Evolutionary conservation across 2,329 filamentous ascomycete genomes (phyloP).

Genomic region (Leptosphaerulina australis): DNA sequence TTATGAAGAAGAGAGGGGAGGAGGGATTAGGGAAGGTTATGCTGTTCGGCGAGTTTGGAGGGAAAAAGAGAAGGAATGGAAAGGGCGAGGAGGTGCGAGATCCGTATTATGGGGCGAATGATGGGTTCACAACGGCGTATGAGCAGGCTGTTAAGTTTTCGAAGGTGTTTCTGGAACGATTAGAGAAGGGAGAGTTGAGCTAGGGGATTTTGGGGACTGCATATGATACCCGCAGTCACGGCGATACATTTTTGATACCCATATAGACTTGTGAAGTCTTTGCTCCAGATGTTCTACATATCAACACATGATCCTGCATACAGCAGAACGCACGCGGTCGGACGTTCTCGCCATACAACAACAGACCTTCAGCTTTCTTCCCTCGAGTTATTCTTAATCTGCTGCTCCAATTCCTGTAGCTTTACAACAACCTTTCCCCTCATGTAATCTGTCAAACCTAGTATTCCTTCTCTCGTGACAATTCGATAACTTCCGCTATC

Average conservation of each 20-base stretch:
- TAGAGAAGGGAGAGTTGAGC: slow-evolving; percentile 48
- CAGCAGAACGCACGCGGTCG: neutral
- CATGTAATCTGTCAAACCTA: slow-evolving; percentile 34
- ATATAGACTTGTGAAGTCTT: slow-evolving; percentile 3
- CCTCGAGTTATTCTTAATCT: slow-evolving; percentile 26
- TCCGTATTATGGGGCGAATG: slow-evolving; percentile 87
- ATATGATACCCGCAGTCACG: neutral
- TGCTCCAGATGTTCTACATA: neutral
- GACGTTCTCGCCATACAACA: neutral
- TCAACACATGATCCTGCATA: slow-evolving; percentile 3
- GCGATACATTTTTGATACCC: slow-evolving; percentile 30
- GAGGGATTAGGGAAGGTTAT: slow-evolving; percentile 63
- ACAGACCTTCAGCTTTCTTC: neutral
- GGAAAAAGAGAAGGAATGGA: slow-evolving; percentile 51
- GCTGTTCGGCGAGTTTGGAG: slow-evolving; percentile 85
- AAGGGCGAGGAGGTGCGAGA: slow-evolving; percentile 75
- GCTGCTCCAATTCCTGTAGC: slow-evolving; percentile 27
- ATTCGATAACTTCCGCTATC: slow-evolving; percentile 67
- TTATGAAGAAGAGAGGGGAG: slow-evolving; percentile 52
- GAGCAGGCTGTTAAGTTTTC: slow-evolving; percentile 81
- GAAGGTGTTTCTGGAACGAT: slow-evolving; percentile 72
- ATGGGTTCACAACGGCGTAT: slow-evolving; percentile 85
- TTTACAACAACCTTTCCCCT: slow-evolving; percentile 29
- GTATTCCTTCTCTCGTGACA: slow-evolving; percentile 64
- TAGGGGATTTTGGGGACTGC: neutral